A percentile compares a stretch with the other conserved stretches of the same genome.
Conservation (phyloP, 2,329 filamentous ascomycete species). For the Cadophora sp. region DNA sequence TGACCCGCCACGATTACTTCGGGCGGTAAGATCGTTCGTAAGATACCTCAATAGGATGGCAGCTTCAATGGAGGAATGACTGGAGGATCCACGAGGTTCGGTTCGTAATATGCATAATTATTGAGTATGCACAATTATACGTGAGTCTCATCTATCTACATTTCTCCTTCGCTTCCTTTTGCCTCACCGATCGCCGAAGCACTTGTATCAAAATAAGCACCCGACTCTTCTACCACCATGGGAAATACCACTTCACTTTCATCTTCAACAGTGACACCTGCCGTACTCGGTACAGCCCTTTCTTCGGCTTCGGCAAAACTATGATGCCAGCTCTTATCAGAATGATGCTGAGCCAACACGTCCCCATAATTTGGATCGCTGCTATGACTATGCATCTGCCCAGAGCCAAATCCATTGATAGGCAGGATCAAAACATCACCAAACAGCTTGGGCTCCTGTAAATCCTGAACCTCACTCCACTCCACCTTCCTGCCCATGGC, state of each 20-base stretch:
- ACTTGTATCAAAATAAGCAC: neutral
- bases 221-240: neutral
- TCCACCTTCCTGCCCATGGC: constrained; percentile 1
- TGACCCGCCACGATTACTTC: neutral
- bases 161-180: neutral
- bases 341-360: constrained; percentile 12
- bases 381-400: constrained; percentile 10
- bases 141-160: neutral
- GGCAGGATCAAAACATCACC: constrained; percentile 15
- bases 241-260: neutral
- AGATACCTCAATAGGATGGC: neutral
- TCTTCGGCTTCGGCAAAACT: neutral
- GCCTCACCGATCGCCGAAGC: neutral
- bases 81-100: neutral
- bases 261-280: neutral
- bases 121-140: neutral
- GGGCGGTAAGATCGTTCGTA: neutral
- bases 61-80: neutral
- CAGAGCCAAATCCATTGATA: constrained; percentile 14
- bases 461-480: constrained; percentile 19
- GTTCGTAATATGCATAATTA: neutral
- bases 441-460: constrained; percentile 13
- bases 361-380: neutral
- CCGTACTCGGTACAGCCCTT: neutral
- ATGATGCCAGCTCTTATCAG: constrained; percentile 1